Evolutionary conservation across 345 rosid species (phyloP).

Genomic region (Euphorbia tirucalli): DNA sequence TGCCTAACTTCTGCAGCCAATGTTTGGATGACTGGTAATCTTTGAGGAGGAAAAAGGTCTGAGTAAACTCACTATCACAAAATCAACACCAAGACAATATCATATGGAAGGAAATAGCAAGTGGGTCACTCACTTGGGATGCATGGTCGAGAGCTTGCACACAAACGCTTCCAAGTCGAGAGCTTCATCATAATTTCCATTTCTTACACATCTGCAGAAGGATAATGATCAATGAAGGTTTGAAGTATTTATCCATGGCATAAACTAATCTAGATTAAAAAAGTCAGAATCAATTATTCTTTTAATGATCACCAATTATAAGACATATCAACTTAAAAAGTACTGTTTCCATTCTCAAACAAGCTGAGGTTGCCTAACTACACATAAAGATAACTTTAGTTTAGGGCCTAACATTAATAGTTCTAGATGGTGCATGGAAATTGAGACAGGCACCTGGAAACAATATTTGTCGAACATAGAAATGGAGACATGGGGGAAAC

Average conservation of each 20-base stretch:
- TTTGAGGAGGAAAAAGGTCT: slow-evolving; percentile 26
- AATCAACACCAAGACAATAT: slow-evolving; percentile 13
- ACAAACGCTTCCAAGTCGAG: slow-evolving; percentile 95
- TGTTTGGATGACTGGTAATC: slow-evolving; percentile 88
- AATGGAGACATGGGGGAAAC: no score
- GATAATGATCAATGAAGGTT: slow-evolving; percentile 16
- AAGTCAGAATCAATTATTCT: background rate
- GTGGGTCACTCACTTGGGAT: slow-evolving; percentile 76
- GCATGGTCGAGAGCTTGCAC: slow-evolving; percentile 87
- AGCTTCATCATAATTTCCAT: slow-evolving; percentile 97
- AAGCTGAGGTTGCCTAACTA: background rate
- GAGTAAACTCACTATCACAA: slow-evolving; percentile 23
- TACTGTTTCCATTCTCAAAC: background rate
- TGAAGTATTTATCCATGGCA: background rate
- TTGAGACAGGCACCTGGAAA: no score
- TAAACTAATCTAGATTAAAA: background rate
- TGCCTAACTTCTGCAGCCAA: slow-evolving; percentile 83
- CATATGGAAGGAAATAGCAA: slow-evolving; percentile 1
- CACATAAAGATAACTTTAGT: no score
- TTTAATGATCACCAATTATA: background rate
- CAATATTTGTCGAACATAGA: no score
- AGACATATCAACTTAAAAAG: background rate
- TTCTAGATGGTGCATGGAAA: no score
- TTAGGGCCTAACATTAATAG: background rate
- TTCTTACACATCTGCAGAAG: slow-evolving; percentile 79